Evolutionary conservation across 2,329 filamentous ascomycete species (phyloP).

Genomic region (Alternaria novae-zelandiae): DNA sequence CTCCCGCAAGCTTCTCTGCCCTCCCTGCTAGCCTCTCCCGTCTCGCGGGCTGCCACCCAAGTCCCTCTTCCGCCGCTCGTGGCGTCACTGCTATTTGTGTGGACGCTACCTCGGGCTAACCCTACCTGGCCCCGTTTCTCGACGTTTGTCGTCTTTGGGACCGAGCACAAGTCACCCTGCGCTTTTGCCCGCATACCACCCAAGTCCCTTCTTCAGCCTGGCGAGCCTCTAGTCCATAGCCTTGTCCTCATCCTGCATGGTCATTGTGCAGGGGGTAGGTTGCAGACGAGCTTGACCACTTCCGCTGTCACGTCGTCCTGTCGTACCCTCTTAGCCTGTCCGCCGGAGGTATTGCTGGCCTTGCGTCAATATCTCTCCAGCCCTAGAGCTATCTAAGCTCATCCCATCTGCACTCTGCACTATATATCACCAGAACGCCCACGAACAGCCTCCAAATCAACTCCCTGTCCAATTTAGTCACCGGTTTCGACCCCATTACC

Average conservation of each 20-base stretch:
- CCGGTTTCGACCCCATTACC: slow-evolving; percentile 40
- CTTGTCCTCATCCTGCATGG: slow-evolving; percentile 48
- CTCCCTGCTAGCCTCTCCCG: slow-evolving; percentile 47
- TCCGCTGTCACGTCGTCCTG: slow-evolving; percentile 43
- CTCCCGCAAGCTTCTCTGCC: slow-evolving; percentile 45
- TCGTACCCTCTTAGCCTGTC: slow-evolving; percentile 35
- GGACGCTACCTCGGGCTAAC: slow-evolving; percentile 31
- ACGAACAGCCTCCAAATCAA: slow-evolving; percentile 35
- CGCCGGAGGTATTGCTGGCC: slow-evolving; percentile 27
- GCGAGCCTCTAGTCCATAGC: slow-evolving; percentile 38
- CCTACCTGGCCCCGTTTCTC: slow-evolving; percentile 38
- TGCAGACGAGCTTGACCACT: slow-evolving; percentile 43
- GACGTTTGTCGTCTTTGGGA: slow-evolving; percentile 38
- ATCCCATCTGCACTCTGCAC: slow-evolving; percentile 32
- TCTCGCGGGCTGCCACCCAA: slow-evolving; percentile 43
- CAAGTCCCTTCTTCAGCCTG: slow-evolving; percentile 34
- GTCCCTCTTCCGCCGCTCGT: slow-evolving; percentile 37
- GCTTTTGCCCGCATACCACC: slow-evolving; percentile 40
- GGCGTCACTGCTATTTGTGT: slow-evolving; percentile 48
- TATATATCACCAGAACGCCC: slow-evolving; percentile 47
- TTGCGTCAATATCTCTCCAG: slow-evolving; percentile 40
- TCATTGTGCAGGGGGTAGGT: slow-evolving; percentile 42
- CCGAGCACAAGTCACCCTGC: slow-evolving; percentile 48
- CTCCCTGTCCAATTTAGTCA: slow-evolving; percentile 37
- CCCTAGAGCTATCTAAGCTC: slow-evolving; percentile 42